These are phyloP conservation scores for Vitis hybrid DNA, from an alignment of 177 flowering plant species.

Conservation along the genomic window DNA sequence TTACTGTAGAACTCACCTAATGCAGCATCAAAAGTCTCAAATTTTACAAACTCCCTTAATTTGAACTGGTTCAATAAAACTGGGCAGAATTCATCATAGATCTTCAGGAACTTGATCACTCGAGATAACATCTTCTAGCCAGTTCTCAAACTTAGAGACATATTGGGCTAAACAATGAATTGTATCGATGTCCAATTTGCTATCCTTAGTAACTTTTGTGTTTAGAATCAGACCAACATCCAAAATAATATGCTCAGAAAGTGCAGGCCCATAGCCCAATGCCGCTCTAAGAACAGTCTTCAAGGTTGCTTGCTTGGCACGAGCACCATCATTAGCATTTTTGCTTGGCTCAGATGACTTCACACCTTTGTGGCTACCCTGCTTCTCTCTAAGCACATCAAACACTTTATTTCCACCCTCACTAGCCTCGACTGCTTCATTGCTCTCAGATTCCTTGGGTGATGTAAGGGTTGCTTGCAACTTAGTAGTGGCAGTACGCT, in stretches of 20 bases:
- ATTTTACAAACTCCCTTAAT: conserved; percentile 56
- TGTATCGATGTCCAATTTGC: conserved; percentile 39
- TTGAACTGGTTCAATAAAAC: conserved; percentile 83
- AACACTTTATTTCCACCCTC: conserved; percentile 24
- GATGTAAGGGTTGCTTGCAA: conserved; percentile 51
- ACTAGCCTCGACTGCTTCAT: conserved; percentile 26
- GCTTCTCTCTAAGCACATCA: conserved; percentile 35
- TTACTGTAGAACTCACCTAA: conserved; percentile 96
- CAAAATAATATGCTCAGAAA: conserved; percentile 89
- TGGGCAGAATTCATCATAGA: conserved; percentile 96
- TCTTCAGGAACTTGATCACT: conserved; percentile 86
- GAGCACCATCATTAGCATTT: conserved; percentile 36
- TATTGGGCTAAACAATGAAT: conserved; percentile 50
- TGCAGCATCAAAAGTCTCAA: conserved; percentile 87
- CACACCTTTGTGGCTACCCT: conserved; percentile 38
- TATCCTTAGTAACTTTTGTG: conserved; percentile 48
- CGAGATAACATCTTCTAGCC: conserved; percentile 80
- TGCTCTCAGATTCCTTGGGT: conserved; percentile 25
- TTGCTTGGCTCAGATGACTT: conserved; percentile 42
- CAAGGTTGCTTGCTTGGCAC: conserved; percentile 63
- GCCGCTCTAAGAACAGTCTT: conserved; percentile 83
- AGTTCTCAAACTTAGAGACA: conserved; percentile 79
- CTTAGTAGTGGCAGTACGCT: conserved; percentile 62
- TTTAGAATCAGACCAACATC: conserved; percentile 78
- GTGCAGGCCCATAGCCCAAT: conserved; percentile 92